These are phyloP conservation scores for Astragalus glycyphyllos DNA, from an alignment of 306 rosid species.

Conservation along the genomic window DNA sequence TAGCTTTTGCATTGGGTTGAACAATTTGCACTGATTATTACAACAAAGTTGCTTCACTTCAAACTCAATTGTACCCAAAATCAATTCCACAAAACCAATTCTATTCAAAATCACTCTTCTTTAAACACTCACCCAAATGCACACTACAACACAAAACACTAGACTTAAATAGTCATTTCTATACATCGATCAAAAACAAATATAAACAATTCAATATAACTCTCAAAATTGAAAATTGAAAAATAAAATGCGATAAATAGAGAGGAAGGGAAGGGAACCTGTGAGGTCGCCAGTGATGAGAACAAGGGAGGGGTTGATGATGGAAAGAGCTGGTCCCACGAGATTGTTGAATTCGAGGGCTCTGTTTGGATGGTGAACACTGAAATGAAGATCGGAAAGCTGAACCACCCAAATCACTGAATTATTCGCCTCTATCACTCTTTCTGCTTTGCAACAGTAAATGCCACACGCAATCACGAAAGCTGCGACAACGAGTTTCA, in stretches of 20 bases:
- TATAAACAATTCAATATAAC: not conserved
- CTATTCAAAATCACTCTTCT: too few species aligned
- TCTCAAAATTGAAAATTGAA: not conserved
- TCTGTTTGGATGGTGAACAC: slow-evolving; percentile 86
- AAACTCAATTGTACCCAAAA: too few species aligned
- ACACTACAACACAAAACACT: too few species aligned
- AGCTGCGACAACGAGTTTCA: not conserved
- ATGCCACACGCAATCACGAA: not conserved
- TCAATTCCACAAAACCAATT: too few species aligned
- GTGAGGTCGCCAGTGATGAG: slow-evolving; percentile 97
- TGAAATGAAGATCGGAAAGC: slow-evolving; percentile 97
- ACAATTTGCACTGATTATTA: too few species aligned
- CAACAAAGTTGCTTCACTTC: too few species aligned
- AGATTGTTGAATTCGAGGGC: slow-evolving; percentile 61
- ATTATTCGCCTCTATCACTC: slow-evolving; percentile 47
- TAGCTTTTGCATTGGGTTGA: too few species aligned
- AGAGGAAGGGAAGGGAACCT: slow-evolving; percentile 45
- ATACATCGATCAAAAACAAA: too few species aligned
- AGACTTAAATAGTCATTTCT: not conserved
- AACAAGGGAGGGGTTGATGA: slow-evolving; percentile 93
- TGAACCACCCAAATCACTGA: slow-evolving; percentile 90
- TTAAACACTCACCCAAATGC: too few species aligned
- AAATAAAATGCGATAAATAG: not conserved
- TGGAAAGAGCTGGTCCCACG: slow-evolving; percentile 77
- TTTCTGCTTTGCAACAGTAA: slow-evolving; percentile 6